Conservation (phyloP, 805 yeast species). For the Brettanomyces sp. region DNA sequence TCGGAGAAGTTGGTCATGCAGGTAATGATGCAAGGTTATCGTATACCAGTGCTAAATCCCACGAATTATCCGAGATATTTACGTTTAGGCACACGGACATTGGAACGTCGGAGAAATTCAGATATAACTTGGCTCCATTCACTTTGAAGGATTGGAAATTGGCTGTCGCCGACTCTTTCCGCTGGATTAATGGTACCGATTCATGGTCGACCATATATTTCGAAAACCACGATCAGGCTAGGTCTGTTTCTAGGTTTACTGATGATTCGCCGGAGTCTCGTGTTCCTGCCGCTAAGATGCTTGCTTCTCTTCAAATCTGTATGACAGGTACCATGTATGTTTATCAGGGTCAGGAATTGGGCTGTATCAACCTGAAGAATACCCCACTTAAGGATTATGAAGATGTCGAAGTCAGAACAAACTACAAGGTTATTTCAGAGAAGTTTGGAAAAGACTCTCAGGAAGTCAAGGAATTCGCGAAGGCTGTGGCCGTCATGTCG, state of each 20-base stretch:
- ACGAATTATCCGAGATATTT: slow-evolving; percentile 34
- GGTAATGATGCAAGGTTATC: slow-evolving; percentile 32
- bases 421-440: neutral
- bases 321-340: slow-evolving; percentile 47
- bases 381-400: neutral
- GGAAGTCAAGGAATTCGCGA: neutral
- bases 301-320: slow-evolving; percentile 36
- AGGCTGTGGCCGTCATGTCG: neutral
- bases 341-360: slow-evolving; percentile 57
- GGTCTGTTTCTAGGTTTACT: slow-evolving; percentile 44
- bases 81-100: slow-evolving; percentile 26
- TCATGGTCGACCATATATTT: slow-evolving; percentile 48
- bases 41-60: slow-evolving; percentile 28
- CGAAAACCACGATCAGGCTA: slow-evolving; percentile 54
- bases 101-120: slow-evolving; percentile 29
- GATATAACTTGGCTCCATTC: slow-evolving; percentile 27
- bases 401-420: neutral
- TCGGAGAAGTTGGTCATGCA: slow-evolving; percentile 46
- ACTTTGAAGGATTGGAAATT: slow-evolving; percentile 31
- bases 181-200: slow-evolving; percentile 37
- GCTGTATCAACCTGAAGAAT: slow-evolving; percentile 10
- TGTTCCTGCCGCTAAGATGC: slow-evolving; percentile 35
- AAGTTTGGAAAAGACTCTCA: neutral
- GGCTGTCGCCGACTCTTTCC: slow-evolving; percentile 26
- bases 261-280: slow-evolving; percentile 29